Evolutionary conservation across 352 stramenopile genomes (phyloP).

Genomic region (Pythium aristosporum): DNA sequence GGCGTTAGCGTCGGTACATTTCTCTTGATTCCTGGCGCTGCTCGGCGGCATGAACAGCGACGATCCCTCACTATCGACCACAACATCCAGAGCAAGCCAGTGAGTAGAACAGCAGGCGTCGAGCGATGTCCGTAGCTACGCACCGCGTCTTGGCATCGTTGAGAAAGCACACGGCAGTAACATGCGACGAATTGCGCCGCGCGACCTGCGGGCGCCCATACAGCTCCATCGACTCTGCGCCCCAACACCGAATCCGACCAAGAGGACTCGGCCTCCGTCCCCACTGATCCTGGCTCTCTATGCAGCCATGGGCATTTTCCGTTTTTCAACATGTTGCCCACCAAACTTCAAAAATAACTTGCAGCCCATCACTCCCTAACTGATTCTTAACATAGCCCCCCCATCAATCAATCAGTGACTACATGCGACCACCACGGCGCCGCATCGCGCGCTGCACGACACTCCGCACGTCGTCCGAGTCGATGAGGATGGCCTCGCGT

Average conservation of each 20-base stretch:
- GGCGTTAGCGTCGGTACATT: not conserved
- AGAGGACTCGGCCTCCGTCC: not conserved
- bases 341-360: slow-evolving; percentile 11
- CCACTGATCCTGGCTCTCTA: too few species aligned
- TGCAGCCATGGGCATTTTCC: not conserved
- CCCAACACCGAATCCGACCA: not conserved
- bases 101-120: too few species aligned
- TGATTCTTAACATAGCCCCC: not conserved
- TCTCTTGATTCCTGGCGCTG: slow-evolving; percentile 7
- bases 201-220: slow-evolving; percentile 21
- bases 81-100: not conserved
- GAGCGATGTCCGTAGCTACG: not conserved
- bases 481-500: slow-evolving; percentile 3
- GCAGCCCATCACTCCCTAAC: not conserved
- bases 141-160: slow-evolving; percentile 23
- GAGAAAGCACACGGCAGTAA: slow-evolving; percentile 17
- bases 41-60: slow-evolving; percentile 5
- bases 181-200: slow-evolving; percentile 21
- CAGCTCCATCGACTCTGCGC: slow-evolving; percentile 8
- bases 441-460: slow-evolving; percentile 13
- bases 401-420: not conserved
- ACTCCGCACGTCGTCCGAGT: slow-evolving; percentile 5
- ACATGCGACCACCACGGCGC: too few species aligned
- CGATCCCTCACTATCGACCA: not conserved
- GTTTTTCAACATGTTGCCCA: too few species aligned